phyloP scores from a whole-genome alignment of 1,284 basidiomycete species.

The Trichosporon sp. region DNA sequence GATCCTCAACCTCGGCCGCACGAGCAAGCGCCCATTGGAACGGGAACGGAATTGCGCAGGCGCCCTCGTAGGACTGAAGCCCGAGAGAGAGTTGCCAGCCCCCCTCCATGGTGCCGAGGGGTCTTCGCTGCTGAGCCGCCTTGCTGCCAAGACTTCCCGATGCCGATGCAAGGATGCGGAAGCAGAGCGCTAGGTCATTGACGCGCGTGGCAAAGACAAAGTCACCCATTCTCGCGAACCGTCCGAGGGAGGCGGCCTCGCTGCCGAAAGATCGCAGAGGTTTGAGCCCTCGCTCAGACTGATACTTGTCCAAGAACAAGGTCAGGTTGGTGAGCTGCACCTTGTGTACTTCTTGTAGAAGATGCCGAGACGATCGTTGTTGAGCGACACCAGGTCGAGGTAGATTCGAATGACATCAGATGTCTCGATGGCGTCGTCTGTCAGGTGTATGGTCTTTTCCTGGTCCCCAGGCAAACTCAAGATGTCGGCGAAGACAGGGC shows the following conservation, averaged over 20 bases:
- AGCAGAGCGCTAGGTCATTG: neutral
- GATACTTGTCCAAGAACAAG: neutral
- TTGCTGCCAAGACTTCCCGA: neutral
- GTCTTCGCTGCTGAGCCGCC: neutral
- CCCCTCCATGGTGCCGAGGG: neutral
- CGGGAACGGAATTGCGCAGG: neutral
- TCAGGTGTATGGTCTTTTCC: neutral
- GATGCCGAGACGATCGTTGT: neutral
- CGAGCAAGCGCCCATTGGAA: neutral
- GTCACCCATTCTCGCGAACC: neutral
- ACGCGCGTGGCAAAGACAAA: neutral
- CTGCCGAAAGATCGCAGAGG: neutral
- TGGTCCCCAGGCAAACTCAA: neutral
- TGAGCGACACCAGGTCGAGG: neutral
- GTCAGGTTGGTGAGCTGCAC: neutral
- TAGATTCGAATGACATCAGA: neutral
- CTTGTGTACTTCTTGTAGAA: neutral
- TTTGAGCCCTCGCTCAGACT: neutral
- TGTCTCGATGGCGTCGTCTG: neutral
- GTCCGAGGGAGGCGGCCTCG: neutral
- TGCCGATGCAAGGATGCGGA: neutral
- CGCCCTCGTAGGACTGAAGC: neutral
- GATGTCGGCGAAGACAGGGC: neutral
- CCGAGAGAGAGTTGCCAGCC: neutral
- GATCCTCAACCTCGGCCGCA: neutral